phyloP scores from a whole-genome alignment of 495 filamentous ascomycete genomes.

The Tuber magnatum region DNA sequence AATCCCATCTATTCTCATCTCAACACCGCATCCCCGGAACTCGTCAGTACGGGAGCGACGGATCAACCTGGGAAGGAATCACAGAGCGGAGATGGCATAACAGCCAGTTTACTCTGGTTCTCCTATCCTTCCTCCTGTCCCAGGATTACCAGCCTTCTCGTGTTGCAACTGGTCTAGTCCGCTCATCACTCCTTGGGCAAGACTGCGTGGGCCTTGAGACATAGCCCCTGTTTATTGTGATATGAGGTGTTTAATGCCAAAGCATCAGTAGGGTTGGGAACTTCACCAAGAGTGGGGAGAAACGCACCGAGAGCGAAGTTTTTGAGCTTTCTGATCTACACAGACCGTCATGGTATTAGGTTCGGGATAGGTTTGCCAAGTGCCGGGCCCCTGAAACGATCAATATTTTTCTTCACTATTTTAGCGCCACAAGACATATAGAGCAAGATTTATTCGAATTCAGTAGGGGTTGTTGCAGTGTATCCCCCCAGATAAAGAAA shows the following conservation, averaged over 20 bases:
- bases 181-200: not conserved
- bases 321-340: not conserved
- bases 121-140: not conserved
- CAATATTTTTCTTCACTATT: not conserved
- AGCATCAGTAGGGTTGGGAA: not conserved
- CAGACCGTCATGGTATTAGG: not conserved
- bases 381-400: not conserved
- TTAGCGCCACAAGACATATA: not conserved
- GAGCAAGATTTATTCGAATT: not conserved
- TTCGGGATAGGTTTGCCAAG: not conserved
- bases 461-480: not conserved
- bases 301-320: not conserved
- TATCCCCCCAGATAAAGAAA: not conserved
- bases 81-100: not conserved
- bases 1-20: not conserved
- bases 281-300: not conserved
- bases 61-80: not conserved
- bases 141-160: not conserved
- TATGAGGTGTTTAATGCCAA: not conserved
- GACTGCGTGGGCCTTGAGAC: not conserved
- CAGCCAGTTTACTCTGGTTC: not conserved
- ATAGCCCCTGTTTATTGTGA: not conserved
- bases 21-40: not conserved
- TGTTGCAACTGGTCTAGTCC: not conserved
- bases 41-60: not conserved